These are phyloP conservation scores for Talaromyces borbonicus DNA, from an alignment of 495 filamentous ascomycete genomes.

Conservation along the genomic window DNA sequence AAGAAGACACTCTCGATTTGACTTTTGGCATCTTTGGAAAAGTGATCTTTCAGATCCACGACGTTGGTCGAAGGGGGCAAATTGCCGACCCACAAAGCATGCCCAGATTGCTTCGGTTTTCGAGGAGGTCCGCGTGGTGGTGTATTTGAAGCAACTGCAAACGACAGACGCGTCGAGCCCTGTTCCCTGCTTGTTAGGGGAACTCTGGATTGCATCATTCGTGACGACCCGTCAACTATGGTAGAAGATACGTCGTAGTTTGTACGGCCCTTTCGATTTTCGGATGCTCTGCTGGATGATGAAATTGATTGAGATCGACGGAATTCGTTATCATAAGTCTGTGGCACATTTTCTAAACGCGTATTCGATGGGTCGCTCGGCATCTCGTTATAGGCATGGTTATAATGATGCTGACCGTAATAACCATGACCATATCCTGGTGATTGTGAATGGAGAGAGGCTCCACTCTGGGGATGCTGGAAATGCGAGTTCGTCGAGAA, in stretches of 20 bases:
- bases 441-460: conserved; percentile 21
- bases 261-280: conserved; percentile 10
- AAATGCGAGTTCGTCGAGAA: neutral
- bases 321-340: neutral
- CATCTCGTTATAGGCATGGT: conserved; percentile 13
- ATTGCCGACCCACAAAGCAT: conserved; percentile 96
- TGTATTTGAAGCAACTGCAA: conserved; percentile 27
- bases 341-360: conserved; percentile 8
- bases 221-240: conserved; percentile 36
- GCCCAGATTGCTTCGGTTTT: conserved; percentile 87
- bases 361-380: conserved; percentile 6
- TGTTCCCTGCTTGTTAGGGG: neutral
- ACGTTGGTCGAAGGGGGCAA: conserved; percentile 73
- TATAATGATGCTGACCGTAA: conserved; percentile 19
- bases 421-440: conserved; percentile 19
- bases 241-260: conserved; percentile 33
- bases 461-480: conserved; percentile 9
- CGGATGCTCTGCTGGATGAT: conserved; percentile 12
- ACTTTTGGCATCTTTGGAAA: conserved; percentile 65
- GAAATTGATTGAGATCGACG: conserved; percentile 3
- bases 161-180: neutral
- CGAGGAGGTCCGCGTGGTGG: conserved; percentile 82
- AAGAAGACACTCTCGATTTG: conserved; percentile 87
- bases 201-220: conserved; percentile 14
- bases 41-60: conserved; percentile 78